Base-by-base conservation (phyloP, 2,329 filamentous ascomycete species). In the Botrytis squamosa region DNA sequence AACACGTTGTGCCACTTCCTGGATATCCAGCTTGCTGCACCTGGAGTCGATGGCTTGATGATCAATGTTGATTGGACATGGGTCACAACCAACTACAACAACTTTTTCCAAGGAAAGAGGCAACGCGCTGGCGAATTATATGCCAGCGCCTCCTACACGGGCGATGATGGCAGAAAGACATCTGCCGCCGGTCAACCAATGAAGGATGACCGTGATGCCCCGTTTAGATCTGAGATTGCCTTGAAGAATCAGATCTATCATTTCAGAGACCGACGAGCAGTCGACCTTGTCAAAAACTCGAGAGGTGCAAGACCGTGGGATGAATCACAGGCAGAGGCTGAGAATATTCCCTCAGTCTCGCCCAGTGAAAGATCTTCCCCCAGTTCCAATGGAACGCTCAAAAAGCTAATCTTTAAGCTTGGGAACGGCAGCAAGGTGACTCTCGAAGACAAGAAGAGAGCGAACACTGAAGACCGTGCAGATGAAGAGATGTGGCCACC, bases 381-480 rank as follows among this genome's bases (percentile, higher is more conserved):
- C 7, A 18, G 9, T 29, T 14, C 16, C 12, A n/a, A 20, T 0
- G 36, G n/a, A 4, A 4, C 25, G 1, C 14, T 67, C 8, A 55
- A 42, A 6, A 55, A 8, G 18, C 52, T 68, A 0, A 20, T 20
- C 1, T 14, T 68, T 14, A 36, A 7, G 25, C 6, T n/a, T 33
- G 25, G 66, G 4, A 25, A 22, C 5, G 25, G 18, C 1, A 20
- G 14, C 36, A 57, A 57, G n/a, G 38, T 64, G 5, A 44, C 22
- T 10, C 36, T 63, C 3, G 60, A n/a, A 7, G 29, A 29, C 25
- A 12, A n/a, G 20, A 69, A 69, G 18, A 42, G 49, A 42, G 4
- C 1, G 3, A 33, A 2, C 1, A 29, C 7, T 67, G 46, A 67
- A 3, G 2, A 4, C 4, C 2, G 1, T 12, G n/a, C 16, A 25